phyloP scores from a whole-genome alignment of 768 basidiomycete genomes.

The Podaxis sp. region DNA sequence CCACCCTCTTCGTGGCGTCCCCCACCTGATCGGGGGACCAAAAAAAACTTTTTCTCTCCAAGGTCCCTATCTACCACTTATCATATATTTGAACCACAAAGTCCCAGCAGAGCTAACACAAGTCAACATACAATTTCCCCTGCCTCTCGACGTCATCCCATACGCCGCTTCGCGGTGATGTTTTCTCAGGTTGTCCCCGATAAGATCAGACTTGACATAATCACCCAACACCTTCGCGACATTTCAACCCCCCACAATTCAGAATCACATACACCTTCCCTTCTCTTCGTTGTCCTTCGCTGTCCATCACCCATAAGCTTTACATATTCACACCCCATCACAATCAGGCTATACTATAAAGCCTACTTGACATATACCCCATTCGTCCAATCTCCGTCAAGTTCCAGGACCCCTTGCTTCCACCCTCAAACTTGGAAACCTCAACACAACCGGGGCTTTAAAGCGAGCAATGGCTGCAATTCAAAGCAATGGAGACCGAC shows the following conservation, averaged over 20 bases:
- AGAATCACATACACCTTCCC: not conserved
- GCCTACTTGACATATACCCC: constrained; percentile 3
- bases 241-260: not conserved
- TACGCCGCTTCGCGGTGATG: not conserved
- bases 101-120: not conserved
- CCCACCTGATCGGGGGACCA: not conserved
- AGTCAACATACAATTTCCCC: not conserved
- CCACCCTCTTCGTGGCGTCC: not conserved
- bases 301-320: not conserved
- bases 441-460: not conserved
- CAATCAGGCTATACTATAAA: not conserved
- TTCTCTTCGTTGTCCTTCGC: not conserved
- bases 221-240: not conserved
- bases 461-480: not conserved
- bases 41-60: not conserved
- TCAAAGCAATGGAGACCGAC: not conserved
- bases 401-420: not conserved
- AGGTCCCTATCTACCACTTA: not conserved
- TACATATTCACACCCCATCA: not conserved
- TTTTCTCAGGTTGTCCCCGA: not conserved
- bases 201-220: constrained; percentile 4
- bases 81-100: not conserved
- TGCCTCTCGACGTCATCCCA: not conserved
- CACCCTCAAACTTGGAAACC: not conserved
- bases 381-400: not conserved